Base-by-base conservation (phyloP, 805 yeast species). In the Ogataea ramenticola region DNA sequence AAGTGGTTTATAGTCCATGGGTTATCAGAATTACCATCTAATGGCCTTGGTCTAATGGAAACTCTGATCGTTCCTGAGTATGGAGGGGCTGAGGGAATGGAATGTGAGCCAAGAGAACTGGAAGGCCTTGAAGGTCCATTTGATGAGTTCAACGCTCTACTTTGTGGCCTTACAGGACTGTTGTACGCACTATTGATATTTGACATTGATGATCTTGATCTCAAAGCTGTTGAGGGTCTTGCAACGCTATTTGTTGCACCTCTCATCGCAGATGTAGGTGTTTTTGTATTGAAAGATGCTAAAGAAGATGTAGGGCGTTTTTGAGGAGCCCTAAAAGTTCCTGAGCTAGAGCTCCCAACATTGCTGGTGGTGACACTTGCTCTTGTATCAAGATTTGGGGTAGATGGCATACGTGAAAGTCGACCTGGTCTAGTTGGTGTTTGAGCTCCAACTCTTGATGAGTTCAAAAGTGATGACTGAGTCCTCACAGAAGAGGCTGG, bases 41-140 rank as follows among this genome's bases (percentile, higher is more conserved):
- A 58, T 0, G 96, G 96, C 50, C 82, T 80, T 16, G 90, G 88
- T 48, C 96, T 68, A 12, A 88, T 75, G 0, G 89, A 75, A 1
- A 88, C 96, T 1, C 77, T 74, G 49, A 88, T 87, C 15, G 82
- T 71, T 1, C 95, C 95, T 4, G 78, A 71, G 54, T 82, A 85
- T 0, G 65, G 46, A 39, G 65, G 46, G 36, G n/a, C 45, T 27
- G 35, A 46, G 19, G 16, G 43, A 40, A 7, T 39, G 5, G 44
- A 38, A 17, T 22, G 42, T 26, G 38, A 40, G 15, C 57, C 46
- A 21, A 53, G 38, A 10, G 59, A 52, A 40, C 56, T 52, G 14
- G 56, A 46, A 3, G 56, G 51, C 34, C 54, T 48, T 5, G 53
- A 45, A 3, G 34, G n/a, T 11, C 27, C 12, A 20, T 40, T 43